Evolutionary conservation across 164 flowering plant genomes (phyloP), one percentile per base, ranked within the genome.

Genomic region (Magnolia sinica): DNA sequence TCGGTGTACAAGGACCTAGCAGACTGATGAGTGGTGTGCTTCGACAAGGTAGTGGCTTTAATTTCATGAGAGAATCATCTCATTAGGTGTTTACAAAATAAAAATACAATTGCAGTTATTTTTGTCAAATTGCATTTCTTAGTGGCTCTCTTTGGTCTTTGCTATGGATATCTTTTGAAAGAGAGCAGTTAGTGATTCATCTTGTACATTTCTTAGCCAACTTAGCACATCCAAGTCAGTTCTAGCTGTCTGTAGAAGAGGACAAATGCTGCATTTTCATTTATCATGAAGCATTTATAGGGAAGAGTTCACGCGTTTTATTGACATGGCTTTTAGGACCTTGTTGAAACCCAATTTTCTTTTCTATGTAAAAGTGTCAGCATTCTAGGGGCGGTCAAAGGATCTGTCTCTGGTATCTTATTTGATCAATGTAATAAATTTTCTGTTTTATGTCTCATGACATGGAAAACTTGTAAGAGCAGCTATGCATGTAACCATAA

Each of bases 11-110:
- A 81, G 93, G 89, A 64, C 88, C 87, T 55, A 88, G 88, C 84
- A 82, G 97, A 80, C 81, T 89, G 73, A 86, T 90, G 92, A 77
- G 91, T 75, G 89, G 92, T 73, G 85, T 89, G 76, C 89, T 92
- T 82, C 92, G 85, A 70, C 97, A 88, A 89, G 93, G 97, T 92
- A 84, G 24, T 63, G 4, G 7, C 19, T 72, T 81, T 76, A 59
- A 16, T 73, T 50, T 59, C 22, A 16, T 18, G 31, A 27, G 20
- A 27, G 20, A 18, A 8, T 64, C 19, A 64, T n/a, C 24, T 64
- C 22, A 64, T 64, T 22, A 8, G 20, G 22, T 64, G 27, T n/a
- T n/a, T 22, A 20, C 2, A 20, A n/a, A 64, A n/a, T 64, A 5
- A n/a, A 18, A n/a, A 8, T 8, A 22, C 68, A 18, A 18, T 64